These are phyloP conservation scores for Clonostachys rhizophaga DNA, from an alignment of 2,329 filamentous ascomycete species.

Conservation along the genomic window DNA sequence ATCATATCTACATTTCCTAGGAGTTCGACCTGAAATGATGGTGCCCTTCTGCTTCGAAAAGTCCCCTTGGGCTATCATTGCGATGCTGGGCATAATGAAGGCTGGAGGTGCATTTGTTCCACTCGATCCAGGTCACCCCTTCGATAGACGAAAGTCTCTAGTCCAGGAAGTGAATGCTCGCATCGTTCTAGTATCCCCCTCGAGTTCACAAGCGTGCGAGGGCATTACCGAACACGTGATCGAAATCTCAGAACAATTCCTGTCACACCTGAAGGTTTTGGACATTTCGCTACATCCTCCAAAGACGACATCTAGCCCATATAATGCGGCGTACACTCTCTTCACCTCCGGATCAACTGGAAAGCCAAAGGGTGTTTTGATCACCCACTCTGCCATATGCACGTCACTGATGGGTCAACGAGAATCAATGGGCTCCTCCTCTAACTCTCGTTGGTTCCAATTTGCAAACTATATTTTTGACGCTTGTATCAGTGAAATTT, in stretches of 20 bases:
- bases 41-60: constrained; percentile 18
- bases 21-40: constrained; percentile 14
- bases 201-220: constrained; percentile 11
- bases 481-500: constrained; percentile 4
- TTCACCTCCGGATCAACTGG: constrained; percentile 7
- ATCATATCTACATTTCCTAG: background rate
- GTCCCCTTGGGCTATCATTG: constrained; percentile 12
- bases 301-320: background rate
- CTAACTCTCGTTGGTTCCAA: constrained; percentile 18
- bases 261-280: background rate
- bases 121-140: constrained; percentile 13
- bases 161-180: constrained; percentile 3
- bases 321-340: background rate
- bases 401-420: constrained; percentile 3
- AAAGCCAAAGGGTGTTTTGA: constrained; percentile 12
- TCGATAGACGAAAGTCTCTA: constrained; percentile 1
- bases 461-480: constrained; percentile 6
- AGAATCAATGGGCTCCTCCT: background rate
- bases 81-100: constrained; percentile 18
- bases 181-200: constrained; percentile 3
- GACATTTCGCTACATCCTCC: background rate
- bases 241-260: background rate
- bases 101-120: constrained; percentile 19
- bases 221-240: background rate
- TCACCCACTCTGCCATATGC: constrained; percentile 10